phyloP scores from a whole-genome alignment of 805 yeast genomes.

The Blastobotrys mokoenaii region DNA sequence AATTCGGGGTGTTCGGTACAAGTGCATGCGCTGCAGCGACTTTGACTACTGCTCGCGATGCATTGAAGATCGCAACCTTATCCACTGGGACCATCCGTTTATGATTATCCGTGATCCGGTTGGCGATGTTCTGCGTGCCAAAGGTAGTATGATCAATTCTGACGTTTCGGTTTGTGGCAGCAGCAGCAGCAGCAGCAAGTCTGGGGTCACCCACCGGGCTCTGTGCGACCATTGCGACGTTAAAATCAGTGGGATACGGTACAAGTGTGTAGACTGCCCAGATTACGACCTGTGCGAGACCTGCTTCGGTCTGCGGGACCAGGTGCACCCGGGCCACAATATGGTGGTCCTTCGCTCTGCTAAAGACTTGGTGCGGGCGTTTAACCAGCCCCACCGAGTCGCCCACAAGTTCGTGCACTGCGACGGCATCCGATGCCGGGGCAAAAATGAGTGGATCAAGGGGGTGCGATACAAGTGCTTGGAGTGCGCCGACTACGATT shows the following conservation, averaged over 20 bases:
- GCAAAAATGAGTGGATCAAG: conserved; percentile 14
- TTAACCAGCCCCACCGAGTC: too few relatives aligned
- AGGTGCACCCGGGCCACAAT: conserved; percentile 16
- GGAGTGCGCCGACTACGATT: conserved; percentile 34
- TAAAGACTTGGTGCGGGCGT: conserved; percentile 1
- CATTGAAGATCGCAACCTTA: conserved; percentile 14
- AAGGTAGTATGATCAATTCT: not conserved
- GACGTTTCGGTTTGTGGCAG: not conserved
- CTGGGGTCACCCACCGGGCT: conserved; percentile 12
- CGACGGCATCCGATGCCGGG: conserved; percentile 25
- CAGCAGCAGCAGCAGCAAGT: not conserved
- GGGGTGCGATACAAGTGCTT: conserved; percentile 43
- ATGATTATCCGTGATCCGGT: conserved; percentile 7
- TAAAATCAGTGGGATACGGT: conserved; percentile 35
- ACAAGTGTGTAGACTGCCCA: conserved; percentile 39
- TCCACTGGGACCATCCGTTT: conserved; percentile 19
- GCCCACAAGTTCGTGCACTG: conserved; percentile 15
- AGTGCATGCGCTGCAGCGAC: conserved; percentile 41
- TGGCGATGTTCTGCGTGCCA: too few relatives aligned
- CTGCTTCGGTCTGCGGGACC: conserved; percentile 23
- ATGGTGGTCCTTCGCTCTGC: conserved; percentile 13
- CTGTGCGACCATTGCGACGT: conserved; percentile 21
- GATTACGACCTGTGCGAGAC: conserved; percentile 42
- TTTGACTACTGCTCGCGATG: conserved; percentile 40
- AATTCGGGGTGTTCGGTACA: conserved; percentile 37